A percentile compares a stretch with the other conserved stretches of the same genome.
Conservation (phyloP, 2,329 filamentous ascomycete genomes). For the Claviceps monticola region DNA sequence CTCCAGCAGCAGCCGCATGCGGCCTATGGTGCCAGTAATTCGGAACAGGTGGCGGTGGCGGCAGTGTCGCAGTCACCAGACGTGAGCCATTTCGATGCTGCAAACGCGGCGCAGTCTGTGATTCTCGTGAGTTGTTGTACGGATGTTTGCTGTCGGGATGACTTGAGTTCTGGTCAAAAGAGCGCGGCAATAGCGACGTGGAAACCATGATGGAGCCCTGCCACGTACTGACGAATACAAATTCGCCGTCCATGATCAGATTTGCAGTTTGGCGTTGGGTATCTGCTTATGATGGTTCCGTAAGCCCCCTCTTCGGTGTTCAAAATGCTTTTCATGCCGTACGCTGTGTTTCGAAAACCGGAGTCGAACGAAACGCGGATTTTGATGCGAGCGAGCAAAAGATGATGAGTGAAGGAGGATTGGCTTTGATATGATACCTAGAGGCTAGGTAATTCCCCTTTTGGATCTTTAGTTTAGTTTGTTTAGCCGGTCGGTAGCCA, state of each 20-base stretch:
- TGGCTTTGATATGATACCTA: background rate
- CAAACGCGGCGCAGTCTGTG: background rate
- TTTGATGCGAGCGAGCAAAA: background rate
- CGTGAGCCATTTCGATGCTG: background rate
- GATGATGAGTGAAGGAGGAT: background rate
- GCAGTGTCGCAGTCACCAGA: background rate
- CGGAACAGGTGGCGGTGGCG: constrained; percentile 1
- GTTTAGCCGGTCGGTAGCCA: too few relatives aligned
- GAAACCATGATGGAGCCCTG: constrained; percentile 5
- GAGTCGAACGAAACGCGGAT: background rate
- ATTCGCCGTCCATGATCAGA: constrained; percentile 3
- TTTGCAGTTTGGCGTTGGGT: background rate
- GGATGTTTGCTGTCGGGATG: background rate
- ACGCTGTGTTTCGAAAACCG: background rate
- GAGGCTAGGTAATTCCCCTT: too few relatives aligned
- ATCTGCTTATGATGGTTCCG: background rate
- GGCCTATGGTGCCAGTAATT: constrained; percentile 3
- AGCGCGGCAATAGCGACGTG: constrained; percentile 2
- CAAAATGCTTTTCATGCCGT: background rate
- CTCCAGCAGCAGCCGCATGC: background rate
- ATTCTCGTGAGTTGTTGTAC: background rate
- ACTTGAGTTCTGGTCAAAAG: background rate
- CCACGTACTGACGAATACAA: constrained; percentile 4
- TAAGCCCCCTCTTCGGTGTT: background rate
- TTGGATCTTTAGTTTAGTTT: too few relatives aligned